Evolutionary conservation across 345 rosid species (phyloP), one percentile per base, ranked within the genome.

Genomic region (Gossypium australe): DNA sequence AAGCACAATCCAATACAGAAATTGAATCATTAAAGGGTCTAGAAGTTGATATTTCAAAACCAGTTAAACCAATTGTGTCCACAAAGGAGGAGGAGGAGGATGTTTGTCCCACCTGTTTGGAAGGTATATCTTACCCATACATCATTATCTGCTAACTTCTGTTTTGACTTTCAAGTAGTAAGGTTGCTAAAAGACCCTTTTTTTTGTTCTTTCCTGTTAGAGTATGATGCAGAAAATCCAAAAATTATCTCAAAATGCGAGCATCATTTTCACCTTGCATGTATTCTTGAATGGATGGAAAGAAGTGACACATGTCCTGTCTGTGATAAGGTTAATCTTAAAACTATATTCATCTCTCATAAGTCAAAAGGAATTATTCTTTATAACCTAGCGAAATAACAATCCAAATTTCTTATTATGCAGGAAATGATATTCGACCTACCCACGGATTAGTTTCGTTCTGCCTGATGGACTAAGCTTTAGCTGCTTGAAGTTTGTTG

Each of bases 271-370:
- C 99, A 94, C 80, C 90, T 94, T 20, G 89, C 98, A 0, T 94
- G 99, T 88, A 91, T 94, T 81, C 90, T 94, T 38, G 99, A 94
- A 87, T 94, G 99, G 99, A 84, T 89, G 92, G 99, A 94, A 86
- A 91, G 99, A 85, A 95, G 99, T 76, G 97, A 95, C 47, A 86
- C 93, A 13, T 95, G 99, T 83, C 98, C 98, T 0, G 96, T 93
- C 48, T 95, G 98, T 79, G 87, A 84, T 72, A 75, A 91, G 99
- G 99, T 95, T 72, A 34, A 82, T 81, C 70, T 61, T 13, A 48
- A 66, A 49, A 67, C 38, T 9, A 9, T 62, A 51, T 62, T 60
- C 22, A 14, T 56, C 12, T 70, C 38, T 45, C 16, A 2, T 58
- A 53, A 38, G 27, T 71, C 49, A 20, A 58, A 22, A 11, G 53